Conservation (phyloP, 495 filamentous ascomycete species). For the Hypoxylon crocopeplum region DNA sequence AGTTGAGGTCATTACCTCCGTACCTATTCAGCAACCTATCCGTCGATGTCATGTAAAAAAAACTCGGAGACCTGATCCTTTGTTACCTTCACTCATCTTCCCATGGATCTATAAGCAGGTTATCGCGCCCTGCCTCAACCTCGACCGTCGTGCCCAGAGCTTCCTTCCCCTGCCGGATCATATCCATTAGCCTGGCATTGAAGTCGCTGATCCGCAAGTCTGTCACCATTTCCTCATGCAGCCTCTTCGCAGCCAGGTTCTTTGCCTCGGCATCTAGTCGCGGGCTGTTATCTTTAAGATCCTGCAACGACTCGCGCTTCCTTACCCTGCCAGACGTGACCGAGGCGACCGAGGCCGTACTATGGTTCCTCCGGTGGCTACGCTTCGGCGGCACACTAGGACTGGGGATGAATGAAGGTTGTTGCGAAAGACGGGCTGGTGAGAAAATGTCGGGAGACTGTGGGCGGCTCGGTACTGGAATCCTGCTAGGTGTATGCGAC, state of each 20-base stretch:
- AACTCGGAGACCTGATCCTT: too few relatives aligned
- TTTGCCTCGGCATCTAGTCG: constrained; percentile 67
- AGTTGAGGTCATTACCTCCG: too few relatives aligned
- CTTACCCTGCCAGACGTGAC: constrained; percentile 22
- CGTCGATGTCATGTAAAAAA: too few relatives aligned
- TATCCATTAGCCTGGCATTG: constrained; percentile 76
- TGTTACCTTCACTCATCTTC: constrained; percentile 40
- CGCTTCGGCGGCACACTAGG: constrained; percentile 30
- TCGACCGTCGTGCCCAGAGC: constrained; percentile 82
- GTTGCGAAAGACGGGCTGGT: constrained; percentile 28
- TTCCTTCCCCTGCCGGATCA: constrained; percentile 89
- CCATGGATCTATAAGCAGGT: constrained; percentile 39
- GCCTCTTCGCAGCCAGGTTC: constrained; percentile 67
- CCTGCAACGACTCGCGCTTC: constrained; percentile 38
- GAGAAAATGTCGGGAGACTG: constrained; percentile 31
- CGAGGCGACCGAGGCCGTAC: constrained; percentile 41
- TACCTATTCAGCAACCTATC: too few relatives aligned
- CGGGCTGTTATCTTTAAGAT: constrained; percentile 47
- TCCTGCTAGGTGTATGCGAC: constrained; percentile 46
- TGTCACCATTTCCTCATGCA: constrained; percentile 75
- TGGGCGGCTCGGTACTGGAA: constrained; percentile 43
- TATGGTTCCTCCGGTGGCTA: constrained; percentile 46
- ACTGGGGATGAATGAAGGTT: constrained; percentile 42
- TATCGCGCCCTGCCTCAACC: constrained; percentile 55
- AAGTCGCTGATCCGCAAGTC: constrained; percentile 79